Evolutionary conservation across 2,329 filamentous ascomycete genomes (phyloP), one percentile per base, ranked within the genome.

Genomic region (Phialemoniopsis sp.): DNA sequence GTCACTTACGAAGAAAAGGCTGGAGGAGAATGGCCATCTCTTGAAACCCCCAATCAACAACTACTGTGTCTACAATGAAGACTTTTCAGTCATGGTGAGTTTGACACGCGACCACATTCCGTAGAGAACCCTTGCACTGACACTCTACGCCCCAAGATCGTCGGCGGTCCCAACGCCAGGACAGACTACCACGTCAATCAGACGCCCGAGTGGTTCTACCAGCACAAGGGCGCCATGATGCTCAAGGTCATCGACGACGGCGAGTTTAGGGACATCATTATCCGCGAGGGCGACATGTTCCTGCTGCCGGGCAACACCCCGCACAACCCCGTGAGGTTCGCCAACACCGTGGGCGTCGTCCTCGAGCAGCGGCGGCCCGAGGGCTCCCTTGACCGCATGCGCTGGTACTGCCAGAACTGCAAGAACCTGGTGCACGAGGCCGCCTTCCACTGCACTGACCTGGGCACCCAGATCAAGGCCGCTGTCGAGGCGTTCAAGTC

Each of bases 131-230:
- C 19, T 13, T 7, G 15, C 18, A 13, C 18, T 13, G 30, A 28
- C 18, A 12, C 32, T 26, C 32, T n/a, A 14, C 17, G 21, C 21
- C 21, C 6, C 21, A 26, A 59, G 57, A 58, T 60, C 53, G 90
- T 98, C 46, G 93, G 93, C 59, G 93, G 93, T 12, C 93, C 93
- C 55, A 97, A 97, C 64, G 88, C 88, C 45, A 82, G 93, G 48
- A 96, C 90, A 40, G 93, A 97, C 73, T 98, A 96, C 73, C 93
- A 97, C 75, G 91, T 97, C 77, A 97, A 97, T 73, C 72, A 82
- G 54, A 97, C 91, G 1, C 82, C 93, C 12, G 93, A 97, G 64
- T 97, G 90, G 84, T 98, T 97, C 80, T 97, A 93, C 75, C 91
- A 97, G 66, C 82, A 95, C 76, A 82, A 83, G 54, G 93, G 93